These are phyloP conservation scores for Globisporangium cederbergense DNA, from an alignment of 352 stramenopile genomes.

Conservation along the genomic window DNA sequence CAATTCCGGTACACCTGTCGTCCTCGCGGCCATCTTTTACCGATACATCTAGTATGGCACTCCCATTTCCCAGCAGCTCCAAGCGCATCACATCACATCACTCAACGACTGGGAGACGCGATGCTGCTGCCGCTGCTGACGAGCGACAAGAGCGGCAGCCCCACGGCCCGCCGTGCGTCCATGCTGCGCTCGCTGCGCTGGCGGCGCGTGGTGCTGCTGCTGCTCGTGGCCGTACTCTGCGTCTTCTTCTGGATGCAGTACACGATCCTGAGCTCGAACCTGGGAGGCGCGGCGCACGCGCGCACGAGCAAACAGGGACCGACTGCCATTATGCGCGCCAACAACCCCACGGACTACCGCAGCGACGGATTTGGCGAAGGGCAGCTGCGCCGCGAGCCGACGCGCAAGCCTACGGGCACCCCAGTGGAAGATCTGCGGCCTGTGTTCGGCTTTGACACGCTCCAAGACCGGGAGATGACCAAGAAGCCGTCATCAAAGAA, in stretches of 20 bases:
- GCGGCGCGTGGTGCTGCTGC: constrained; percentile 14
- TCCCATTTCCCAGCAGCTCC: neutral
- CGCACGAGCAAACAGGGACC: constrained; percentile 11
- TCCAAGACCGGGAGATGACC: constrained; percentile 12
- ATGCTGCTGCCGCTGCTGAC: neutral
- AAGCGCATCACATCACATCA: neutral
- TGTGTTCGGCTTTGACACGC: constrained; percentile 14
- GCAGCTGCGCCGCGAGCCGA: constrained; percentile 4
- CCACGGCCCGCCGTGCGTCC: constrained; percentile 1
- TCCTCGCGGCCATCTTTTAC: neutral
- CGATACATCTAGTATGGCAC: neutral
- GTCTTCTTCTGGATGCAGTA: constrained; percentile 59
- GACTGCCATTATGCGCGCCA: constrained; percentile 12
- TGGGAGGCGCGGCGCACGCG: constrained; percentile 21
- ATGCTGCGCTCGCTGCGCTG: constrained; percentile 22
- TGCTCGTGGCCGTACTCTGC: constrained; percentile 19
- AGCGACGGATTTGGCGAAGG: neutral
- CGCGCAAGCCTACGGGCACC: neutral
- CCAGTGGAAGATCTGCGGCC: neutral
- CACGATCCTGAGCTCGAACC: constrained; percentile 38
- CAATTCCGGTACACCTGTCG: neutral
- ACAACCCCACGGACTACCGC: constrained; percentile 2
- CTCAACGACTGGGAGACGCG: neutral
- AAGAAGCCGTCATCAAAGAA: constrained; percentile 1
- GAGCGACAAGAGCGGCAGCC: constrained; percentile 17